phyloP scores from a whole-genome alignment of 768 basidiomycete genomes.

The Suillus subalutaceus region DNA sequence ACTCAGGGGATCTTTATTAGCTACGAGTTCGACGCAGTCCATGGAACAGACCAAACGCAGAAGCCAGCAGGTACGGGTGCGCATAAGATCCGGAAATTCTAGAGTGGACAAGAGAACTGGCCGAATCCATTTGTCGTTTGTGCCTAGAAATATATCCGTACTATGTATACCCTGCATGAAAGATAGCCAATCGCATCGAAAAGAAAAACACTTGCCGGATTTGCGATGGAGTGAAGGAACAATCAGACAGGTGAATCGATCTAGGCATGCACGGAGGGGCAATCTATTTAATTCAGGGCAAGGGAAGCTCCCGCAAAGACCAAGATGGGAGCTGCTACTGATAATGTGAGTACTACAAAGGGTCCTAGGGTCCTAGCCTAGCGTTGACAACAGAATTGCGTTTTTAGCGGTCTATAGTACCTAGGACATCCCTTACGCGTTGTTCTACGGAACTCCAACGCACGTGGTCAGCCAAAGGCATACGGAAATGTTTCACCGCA shows the following conservation, averaged over 20 bases:
- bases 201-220: not conserved
- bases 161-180: not conserved
- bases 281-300: not conserved
- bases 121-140: not conserved
- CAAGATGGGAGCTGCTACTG: not conserved
- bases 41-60: not conserved
- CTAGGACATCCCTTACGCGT: not conserved
- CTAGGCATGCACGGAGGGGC: too few species aligned
- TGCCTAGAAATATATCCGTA: not conserved
- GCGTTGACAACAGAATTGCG: not conserved
- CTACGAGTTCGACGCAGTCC: not conserved
- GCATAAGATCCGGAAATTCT: not conserved
- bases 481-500: conserved; percentile 10
- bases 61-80: not conserved
- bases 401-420: not conserved
- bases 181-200: not conserved
- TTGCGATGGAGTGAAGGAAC: not conserved
- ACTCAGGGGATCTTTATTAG: not conserved
- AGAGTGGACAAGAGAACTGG: not conserved
- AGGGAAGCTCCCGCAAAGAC: not conserved
- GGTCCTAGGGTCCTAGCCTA: not conserved
- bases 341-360: not conserved
- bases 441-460: not conserved
- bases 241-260: conserved; percentile 3
- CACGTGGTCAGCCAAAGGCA: conserved; percentile 1